A percentile compares a stretch with the other conserved stretches of the same genome.
phyloP scores from a whole-genome alignment of 306 rosid species.

The Ormosia semicastrata region DNA sequence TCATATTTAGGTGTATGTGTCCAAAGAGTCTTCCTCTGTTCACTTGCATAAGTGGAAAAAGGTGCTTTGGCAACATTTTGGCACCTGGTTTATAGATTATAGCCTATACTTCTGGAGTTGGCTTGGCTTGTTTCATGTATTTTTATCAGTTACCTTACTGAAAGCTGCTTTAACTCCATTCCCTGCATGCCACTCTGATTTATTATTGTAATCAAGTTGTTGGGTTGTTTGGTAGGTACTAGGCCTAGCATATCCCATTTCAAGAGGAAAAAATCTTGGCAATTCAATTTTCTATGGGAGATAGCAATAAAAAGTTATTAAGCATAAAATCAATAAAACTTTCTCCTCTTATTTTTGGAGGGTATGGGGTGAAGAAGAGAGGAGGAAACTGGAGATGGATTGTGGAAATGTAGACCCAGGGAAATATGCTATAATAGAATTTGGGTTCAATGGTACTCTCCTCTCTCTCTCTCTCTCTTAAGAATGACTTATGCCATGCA shows the following conservation, averaged over 20 bases:
- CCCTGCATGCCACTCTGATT: conserved; percentile 19
- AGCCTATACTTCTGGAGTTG: background rate
- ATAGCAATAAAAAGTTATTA: background rate
- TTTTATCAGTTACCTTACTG: background rate
- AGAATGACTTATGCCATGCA: conserved; percentile 10
- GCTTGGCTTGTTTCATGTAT: conserved; percentile 15
- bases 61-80: conserved; percentile 1
- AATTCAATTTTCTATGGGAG: background rate
- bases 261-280: background rate
- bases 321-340: background rate
- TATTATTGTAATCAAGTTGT: background rate
- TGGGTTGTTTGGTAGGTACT: conserved; percentile 14
- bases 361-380: background rate
- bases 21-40: conserved; percentile 10
- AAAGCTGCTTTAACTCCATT: conserved; percentile 12
- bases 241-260: conserved; percentile 25
- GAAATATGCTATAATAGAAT: background rate
- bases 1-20: background rate
- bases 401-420: background rate
- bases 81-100: conserved; percentile 10
- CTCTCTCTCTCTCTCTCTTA: background rate
- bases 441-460: background rate
- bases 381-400: background rate
- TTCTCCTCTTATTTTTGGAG: background rate
- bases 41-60: conserved; percentile 18